phyloP scores from a whole-genome alignment of 805 yeast species.

The Candida berthetii region DNA sequence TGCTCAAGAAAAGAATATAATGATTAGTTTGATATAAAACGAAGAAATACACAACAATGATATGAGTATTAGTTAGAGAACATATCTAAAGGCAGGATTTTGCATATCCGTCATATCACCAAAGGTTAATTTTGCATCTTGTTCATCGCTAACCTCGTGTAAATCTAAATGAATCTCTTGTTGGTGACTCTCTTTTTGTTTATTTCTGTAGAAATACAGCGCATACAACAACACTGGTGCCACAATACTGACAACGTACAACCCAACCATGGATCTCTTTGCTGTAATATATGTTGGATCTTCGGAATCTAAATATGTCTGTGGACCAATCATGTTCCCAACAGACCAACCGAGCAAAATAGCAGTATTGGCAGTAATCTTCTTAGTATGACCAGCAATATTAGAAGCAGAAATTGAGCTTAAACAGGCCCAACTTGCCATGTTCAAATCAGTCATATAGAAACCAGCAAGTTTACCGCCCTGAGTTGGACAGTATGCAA shows the following conservation, averaged over 20 bases:
- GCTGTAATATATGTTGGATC: constrained; percentile 59
- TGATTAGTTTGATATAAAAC: background rate
- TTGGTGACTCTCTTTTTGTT: constrained; percentile 29
- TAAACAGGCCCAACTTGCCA: constrained; percentile 28
- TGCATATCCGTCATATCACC: constrained; percentile 41
- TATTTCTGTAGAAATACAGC: constrained; percentile 31
- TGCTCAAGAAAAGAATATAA: background rate
- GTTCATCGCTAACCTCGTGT: constrained; percentile 17
- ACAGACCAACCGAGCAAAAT: constrained; percentile 60
- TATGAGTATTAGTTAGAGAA: constrained; percentile 14
- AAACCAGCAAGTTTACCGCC: constrained; percentile 19
- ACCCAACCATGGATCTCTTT: constrained; percentile 42
- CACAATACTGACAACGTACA: constrained; percentile 34
- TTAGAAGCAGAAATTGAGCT: constrained; percentile 34
- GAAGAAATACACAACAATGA: background rate
- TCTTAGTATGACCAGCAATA: constrained; percentile 73
- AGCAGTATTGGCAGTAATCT: constrained; percentile 51
- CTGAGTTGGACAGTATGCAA: constrained; percentile 25
- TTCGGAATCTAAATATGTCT: constrained; percentile 49
- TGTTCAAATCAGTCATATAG: constrained; percentile 26
- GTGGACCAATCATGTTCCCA: constrained; percentile 71
- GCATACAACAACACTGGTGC: constrained; percentile 24
- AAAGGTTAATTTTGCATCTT: constrained; percentile 23
- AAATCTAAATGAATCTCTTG: constrained; percentile 24
- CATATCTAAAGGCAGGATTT: constrained; percentile 30